Percentiles rank a stretch among this genome's conserved stretches.
Conservation (phyloP, 176 grass and related monocot genomes). For the Alloteropsis semialata region DNA sequence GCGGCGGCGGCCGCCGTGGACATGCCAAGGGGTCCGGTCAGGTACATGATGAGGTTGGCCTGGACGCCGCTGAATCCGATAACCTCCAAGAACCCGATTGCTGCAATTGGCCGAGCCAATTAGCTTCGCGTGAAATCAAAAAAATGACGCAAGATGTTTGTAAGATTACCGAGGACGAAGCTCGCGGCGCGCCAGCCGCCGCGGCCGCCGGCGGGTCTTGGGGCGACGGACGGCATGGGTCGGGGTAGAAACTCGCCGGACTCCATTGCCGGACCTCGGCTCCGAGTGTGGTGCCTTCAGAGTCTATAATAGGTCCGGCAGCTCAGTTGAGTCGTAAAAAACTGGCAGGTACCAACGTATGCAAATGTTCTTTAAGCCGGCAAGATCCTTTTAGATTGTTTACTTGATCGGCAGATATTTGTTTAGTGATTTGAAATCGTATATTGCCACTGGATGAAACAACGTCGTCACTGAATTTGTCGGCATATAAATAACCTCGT, state of each 20-base stretch:
- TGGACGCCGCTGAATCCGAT: constrained; percentile 48
- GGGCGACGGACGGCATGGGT: not conserved
- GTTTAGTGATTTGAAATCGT: too few species aligned
- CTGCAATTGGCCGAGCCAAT: constrained; percentile 1
- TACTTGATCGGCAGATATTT: too few species aligned
- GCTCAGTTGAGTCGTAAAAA: too few species aligned
- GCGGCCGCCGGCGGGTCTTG: not conserved
- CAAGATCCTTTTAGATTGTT: too few species aligned
- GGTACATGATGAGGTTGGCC: constrained; percentile 65
- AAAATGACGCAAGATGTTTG: not conserved
- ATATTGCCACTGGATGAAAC: too few species aligned
- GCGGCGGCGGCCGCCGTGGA: constrained; percentile 48
- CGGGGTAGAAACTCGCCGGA: too few species aligned
- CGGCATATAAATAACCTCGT: too few species aligned
- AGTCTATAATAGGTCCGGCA: not conserved
- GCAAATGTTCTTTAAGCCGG: too few species aligned
- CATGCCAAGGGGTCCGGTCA: constrained; percentile 61
- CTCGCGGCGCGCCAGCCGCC: constrained; percentile 69
- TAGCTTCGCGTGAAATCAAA: not conserved
- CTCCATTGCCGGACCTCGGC: constrained; percentile 3
- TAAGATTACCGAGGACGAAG: constrained; percentile 52
- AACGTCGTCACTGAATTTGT: too few species aligned
- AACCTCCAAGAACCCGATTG: constrained; percentile 52
- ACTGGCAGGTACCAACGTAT: too few species aligned
- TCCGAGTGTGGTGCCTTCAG: not conserved